Evolutionary conservation across 2,329 filamentous ascomycete species (phyloP), one percentile per base, ranked within the genome.

Genomic region (Ascochyta viciae-villosae): DNA sequence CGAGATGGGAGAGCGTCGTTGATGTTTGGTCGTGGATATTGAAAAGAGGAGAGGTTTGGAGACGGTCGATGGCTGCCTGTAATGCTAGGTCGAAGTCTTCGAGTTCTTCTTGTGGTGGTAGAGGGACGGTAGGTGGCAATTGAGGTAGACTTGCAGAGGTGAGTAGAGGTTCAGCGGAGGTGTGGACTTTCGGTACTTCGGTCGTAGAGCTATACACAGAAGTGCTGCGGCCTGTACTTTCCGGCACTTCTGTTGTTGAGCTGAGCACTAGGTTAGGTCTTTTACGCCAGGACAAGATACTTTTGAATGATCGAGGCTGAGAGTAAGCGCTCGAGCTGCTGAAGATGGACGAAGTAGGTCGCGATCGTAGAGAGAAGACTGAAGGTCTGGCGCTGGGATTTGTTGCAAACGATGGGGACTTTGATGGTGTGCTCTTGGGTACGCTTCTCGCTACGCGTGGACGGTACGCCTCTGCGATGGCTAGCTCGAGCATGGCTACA

Each of bases 21-120:
- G 78, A 73, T 0, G 87, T 86, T 43, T 90, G 71, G 62, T 86
- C 81, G 41, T 83, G 78, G 0, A 87, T 84, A 1, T 86, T 86
- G 60, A 83, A 87, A 1, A 38, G 24, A 31, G 57, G 59, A 43
- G 65, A 59, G 15, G 52, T 46, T 33, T 63, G 35, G 2, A 71
- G 45, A 2, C 33, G 41, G 2, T 50, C 15, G 2, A 65, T 48
- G 8, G 56, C 57, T 2, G 24, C 23, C 15, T 59, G 35, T 3
- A 66, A 40, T 1, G 44, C 50, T 3, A 10, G 9, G n/a, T 54
- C 46, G 26, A 54, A 61, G 10, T 61, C 50, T 13, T 51, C 39
- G 5, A 50, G 26, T 8, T 55, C 51, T 23, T 54, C 55, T 26
- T 50, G 45, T 3, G 54, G 50, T 1, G 52, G 54, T 6, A 52